Conservation (phyloP, 73 alveolate species). For the Strombidium stylifer region DNA sequence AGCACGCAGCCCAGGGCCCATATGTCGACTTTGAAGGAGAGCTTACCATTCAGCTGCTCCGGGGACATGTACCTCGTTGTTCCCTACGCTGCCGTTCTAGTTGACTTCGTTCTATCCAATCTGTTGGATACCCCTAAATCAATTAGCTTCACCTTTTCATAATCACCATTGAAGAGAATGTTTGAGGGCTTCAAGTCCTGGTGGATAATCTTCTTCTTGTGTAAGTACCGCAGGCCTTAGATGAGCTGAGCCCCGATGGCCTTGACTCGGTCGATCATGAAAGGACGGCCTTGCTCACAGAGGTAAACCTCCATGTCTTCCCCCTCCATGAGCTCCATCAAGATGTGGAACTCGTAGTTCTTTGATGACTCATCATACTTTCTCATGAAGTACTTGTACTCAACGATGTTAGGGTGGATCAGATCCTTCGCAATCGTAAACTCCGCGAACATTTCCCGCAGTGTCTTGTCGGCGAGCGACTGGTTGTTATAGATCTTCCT, state of each 20-base stretch:
- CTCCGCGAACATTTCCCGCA: background rate
- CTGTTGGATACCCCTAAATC: constrained; percentile 25
- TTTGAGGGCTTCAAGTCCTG: constrained; percentile 28
- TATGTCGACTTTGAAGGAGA: constrained; percentile 11
- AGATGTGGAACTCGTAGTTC: background rate
- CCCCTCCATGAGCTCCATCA: constrained; percentile 20
- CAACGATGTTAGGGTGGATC: constrained; percentile 4
- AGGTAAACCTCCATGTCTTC: constrained; percentile 11
- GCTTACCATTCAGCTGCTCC: constrained; percentile 9
- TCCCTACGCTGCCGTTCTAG: constrained; percentile 1
- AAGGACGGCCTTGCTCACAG: background rate
- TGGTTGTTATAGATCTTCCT: constrained; percentile 9
- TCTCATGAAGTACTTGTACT: constrained; percentile 4
- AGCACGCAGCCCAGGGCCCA: constrained; percentile 35
- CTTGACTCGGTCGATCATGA: background rate
- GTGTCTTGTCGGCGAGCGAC: background rate
- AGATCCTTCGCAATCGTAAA: constrained; percentile 20
- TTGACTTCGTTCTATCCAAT: constrained; percentile 6
- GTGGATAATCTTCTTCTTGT: constrained; percentile 9
- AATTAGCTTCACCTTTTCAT: background rate
- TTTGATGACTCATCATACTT: background rate
- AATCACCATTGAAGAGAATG: constrained; percentile 7
- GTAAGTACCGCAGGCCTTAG: constrained; percentile 7
- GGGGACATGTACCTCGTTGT: constrained; percentile 36
- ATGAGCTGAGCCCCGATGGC: background rate